Percentiles rank a stretch among this genome's conserved stretches.
These are phyloP conservation scores for Gossypium australe DNA, from an alignment of 345 rosid genomes.

Conservation along the genomic window DNA sequence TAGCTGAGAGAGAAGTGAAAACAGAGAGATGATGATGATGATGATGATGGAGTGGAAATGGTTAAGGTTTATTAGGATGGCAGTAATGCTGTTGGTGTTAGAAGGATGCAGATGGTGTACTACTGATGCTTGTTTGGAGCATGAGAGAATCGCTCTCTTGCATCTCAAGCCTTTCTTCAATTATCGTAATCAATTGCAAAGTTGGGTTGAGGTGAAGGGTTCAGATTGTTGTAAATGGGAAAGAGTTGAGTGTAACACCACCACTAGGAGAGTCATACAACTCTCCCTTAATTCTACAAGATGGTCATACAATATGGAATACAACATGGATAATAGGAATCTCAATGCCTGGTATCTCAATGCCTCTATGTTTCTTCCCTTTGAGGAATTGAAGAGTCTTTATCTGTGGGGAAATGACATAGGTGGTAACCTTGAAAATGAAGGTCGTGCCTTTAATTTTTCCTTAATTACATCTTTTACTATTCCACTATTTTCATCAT, in stretches of 20 bases:
- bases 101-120: not conserved
- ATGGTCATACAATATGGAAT: too few species aligned
- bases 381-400: not conserved
- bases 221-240: not conserved
- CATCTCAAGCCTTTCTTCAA: conserved; percentile 1
- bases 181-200: accelerated
- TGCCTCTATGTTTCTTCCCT: not conserved
- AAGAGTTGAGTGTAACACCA: not conserved
- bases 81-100: not conserved
- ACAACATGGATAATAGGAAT: not conserved
- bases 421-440: not conserved
- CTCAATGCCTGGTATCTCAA: not conserved
- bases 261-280: not conserved
- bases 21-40: not conserved
- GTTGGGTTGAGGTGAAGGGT: not conserved
- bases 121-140: not conserved
- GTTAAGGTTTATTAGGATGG: not conserved
- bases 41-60: not conserved
- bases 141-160: conserved; percentile 10
- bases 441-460: not conserved
- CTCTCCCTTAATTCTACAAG: not conserved
- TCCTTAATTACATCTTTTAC: not conserved
- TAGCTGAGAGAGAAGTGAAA: not conserved
- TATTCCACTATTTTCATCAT: too few species aligned
- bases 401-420: not conserved